Evolutionary conservation across 805 yeast species (phyloP).

Genomic region (Myxozyma udenii): DNA sequence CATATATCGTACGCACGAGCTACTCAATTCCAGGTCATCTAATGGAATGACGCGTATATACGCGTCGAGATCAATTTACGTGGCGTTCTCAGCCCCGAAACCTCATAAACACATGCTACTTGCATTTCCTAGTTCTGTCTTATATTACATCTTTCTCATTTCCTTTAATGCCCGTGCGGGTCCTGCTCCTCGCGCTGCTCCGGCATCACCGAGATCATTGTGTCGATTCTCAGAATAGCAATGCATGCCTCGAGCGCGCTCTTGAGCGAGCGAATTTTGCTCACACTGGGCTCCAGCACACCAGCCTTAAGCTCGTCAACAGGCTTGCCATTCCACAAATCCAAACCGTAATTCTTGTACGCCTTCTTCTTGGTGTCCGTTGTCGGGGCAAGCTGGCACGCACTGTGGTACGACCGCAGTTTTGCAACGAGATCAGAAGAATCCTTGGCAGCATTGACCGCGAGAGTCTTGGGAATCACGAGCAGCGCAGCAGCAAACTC

Average conservation of each 20-base stretch:
- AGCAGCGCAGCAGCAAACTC: constrained; percentile 91
- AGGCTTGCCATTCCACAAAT: constrained; percentile 84
- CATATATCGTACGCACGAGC: too few relatives aligned
- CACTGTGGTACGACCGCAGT: constrained; percentile 93
- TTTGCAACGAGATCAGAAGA: constrained; percentile 92
- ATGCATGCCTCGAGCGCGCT: constrained; percentile 97
- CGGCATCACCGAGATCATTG: constrained; percentile 96
- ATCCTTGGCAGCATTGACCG: constrained; percentile 97
- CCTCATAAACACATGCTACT: too few relatives aligned
- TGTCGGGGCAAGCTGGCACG: constrained; percentile 79
- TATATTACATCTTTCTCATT: too few relatives aligned
- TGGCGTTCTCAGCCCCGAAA: too few relatives aligned
- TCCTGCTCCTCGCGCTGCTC: constrained; percentile 71
- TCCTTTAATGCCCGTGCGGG: too few relatives aligned
- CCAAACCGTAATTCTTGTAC: constrained; percentile 90
- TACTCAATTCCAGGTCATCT: too few relatives aligned
- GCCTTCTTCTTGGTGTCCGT: constrained; percentile 81
- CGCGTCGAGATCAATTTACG: too few relatives aligned
- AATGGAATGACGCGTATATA: too few relatives aligned
- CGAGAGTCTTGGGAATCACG: constrained; percentile 92
- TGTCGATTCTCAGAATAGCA: constrained; percentile 94
- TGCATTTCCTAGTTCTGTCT: too few relatives aligned
- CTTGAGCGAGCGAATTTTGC: constrained; percentile 88
- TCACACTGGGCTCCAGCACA: constrained; percentile 91
- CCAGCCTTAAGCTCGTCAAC: constrained; percentile 82